Evolutionary conservation across 2,329 filamentous ascomycete species (phyloP), one percentile per base, ranked within the genome.

Genomic region (Helotiales sp.): DNA sequence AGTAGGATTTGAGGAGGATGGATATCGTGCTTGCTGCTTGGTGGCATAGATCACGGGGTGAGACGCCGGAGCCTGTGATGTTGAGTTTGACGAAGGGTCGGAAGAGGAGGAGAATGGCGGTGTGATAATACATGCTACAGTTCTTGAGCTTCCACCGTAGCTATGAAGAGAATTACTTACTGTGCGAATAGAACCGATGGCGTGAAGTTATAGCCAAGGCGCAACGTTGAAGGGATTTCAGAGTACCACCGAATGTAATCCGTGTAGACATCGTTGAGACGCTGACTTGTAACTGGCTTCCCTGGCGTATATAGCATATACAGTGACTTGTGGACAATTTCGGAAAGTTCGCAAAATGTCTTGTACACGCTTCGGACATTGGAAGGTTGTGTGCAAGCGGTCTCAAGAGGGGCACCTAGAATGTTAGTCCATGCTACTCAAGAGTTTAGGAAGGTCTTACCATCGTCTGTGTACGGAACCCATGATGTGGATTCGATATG

Each of bases 231-330:
- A 0, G 91, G 91, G 67, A 93, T 85, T 28, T 80, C 82, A 65
- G 87, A 86, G 75, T 92, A 92, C 91, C 91, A 93, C 61, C 87
- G 85, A 17, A 91, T 82, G 71, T 91, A 93, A 71, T 89, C 85
- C 0, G 85, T 87, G 71, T 93, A 92, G 28, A 87, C 86, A 57
- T 82, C 83, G 8, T 92, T 80, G 1, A 93, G 80, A 45, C 87
- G 86, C 45, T 85, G 84, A 70, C 88, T 88, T 0, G 87, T 91
- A 52, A 93, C 82, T 5, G 86, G 86, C 64, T 85, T 84, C 15
- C 86, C 87, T 0, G 91, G 91, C 3, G 90, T 89, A 75, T 92
- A 91, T n/a, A 93, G 84, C 45, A 91, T 85, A 74, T 75, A 77
- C 24, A 73, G 43, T n/a, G 67, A 77, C 81, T 91, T 86, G 75